Evolutionary conservation across 2,329 filamentous ascomycete genomes (phyloP).

Genomic region (Dactylellina leptospora): DNA sequence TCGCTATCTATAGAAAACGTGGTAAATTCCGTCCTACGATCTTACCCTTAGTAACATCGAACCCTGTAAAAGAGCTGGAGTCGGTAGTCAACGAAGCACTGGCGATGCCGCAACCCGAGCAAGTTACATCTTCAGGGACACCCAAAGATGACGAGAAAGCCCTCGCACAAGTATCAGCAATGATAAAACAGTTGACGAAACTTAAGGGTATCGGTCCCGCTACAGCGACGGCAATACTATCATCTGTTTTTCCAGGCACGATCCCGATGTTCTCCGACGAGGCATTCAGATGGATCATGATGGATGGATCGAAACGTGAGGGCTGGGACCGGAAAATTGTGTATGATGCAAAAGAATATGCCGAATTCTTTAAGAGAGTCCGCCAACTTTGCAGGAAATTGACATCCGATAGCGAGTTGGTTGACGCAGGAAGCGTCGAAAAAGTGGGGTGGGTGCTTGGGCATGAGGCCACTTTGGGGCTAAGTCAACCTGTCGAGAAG

Average conservation of each 20-base stretch:
- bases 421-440: constrained; percentile 34
- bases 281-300: constrained; percentile 75
- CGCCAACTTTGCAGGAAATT: constrained; percentile 34
- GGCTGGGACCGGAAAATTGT: constrained; percentile 68
- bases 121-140: constrained; percentile 63
- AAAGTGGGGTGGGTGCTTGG: constrained; percentile 51
- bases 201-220: constrained; percentile 82
- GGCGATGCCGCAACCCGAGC: constrained; percentile 19
- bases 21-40: constrained; percentile 65
- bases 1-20: constrained; percentile 60
- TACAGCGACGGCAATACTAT: constrained; percentile 77
- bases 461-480: constrained; percentile 29
- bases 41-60: constrained; percentile 66
- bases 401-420: constrained; percentile 10
- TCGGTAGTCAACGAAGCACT: constrained; percentile 61
- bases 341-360: constrained; percentile 76
- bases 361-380: constrained; percentile 62
- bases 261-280: constrained; percentile 84
- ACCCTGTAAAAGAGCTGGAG: constrained; percentile 64
- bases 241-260: constrained; percentile 68
- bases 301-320: constrained; percentile 63
- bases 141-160: constrained; percentile 61
- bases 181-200: constrained; percentile 67
- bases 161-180: constrained; percentile 59
- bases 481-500: not conserved